A percentile compares a stretch with the other conserved stretches of the same genome.
These are phyloP conservation scores for Astrephomene gubernaculifera DNA, from an alignment of 139 green algal species.

Conservation along the genomic window DNA sequence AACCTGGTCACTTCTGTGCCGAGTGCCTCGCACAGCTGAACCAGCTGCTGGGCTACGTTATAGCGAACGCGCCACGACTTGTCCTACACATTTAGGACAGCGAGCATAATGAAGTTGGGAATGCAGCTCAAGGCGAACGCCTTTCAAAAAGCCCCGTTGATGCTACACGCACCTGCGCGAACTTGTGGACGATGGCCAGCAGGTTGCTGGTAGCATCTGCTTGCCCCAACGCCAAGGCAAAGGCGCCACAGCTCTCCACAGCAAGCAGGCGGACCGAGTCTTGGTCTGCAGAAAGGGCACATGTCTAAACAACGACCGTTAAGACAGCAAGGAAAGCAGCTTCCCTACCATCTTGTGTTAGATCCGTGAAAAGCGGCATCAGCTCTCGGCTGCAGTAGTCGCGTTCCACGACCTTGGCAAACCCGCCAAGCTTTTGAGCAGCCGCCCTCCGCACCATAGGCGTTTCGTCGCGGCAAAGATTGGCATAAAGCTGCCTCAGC, in stretches of 20 bases:
- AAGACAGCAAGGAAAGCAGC: not conserved
- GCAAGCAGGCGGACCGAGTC: slow-evolving; percentile 97
- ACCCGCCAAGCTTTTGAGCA: slow-evolving; percentile 88
- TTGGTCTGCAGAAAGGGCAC: slow-evolving; percentile 91
- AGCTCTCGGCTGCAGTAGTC: slow-evolving; percentile 87
- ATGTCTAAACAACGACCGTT: not conserved
- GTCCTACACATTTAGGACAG: slow-evolving; percentile 70
- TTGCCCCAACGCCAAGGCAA: slow-evolving; percentile 82
- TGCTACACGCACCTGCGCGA: slow-evolving; percentile 77
- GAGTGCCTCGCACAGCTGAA: slow-evolving; percentile 87
- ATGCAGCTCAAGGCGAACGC: not conserved
- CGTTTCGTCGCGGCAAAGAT: slow-evolving; percentile 96
- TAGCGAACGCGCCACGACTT: slow-evolving; percentile 99
- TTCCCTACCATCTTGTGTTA: slow-evolving; percentile 89
- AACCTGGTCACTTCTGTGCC: slow-evolving; percentile 79
- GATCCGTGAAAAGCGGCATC: slow-evolving; percentile 88
- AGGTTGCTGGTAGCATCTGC: slow-evolving; percentile 81
- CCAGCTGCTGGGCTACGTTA: slow-evolving; percentile 94
- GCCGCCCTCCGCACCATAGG: slow-evolving; percentile 97
- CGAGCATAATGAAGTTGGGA: not conserved
- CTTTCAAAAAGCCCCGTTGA: not conserved
- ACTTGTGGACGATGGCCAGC: slow-evolving; percentile 91
- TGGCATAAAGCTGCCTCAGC: slow-evolving; percentile 82
- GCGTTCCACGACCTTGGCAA: slow-evolving; percentile 84
- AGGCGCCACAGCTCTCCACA: slow-evolving; percentile 89